Base-by-base conservation (phyloP, 169 alveolate genomes). In the Babesia gibsoni region DNA sequence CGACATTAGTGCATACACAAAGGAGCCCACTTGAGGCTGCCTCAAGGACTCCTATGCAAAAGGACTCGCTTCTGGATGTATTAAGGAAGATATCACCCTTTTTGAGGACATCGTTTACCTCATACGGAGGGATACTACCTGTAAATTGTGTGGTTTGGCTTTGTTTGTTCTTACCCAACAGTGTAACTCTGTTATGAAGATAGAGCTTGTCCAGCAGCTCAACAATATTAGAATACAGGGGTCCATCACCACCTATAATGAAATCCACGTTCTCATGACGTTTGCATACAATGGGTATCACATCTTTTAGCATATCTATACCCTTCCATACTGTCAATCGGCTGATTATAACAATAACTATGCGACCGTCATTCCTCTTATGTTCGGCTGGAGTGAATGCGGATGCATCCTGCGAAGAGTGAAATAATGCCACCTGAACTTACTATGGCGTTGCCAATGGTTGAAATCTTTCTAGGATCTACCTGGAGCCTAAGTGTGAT, bases 21-120 rank as follows among this genome's bases (percentile, higher is more conserved):
- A 94, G 87, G 22, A 98, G 85, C 6, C 99, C 99, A 48, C 99
- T 95, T n/a, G 98, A 93, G 16, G 99, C 99, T 22, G 99, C 99
- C 83, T 98, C 99, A 22, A 78, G 61, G 4, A 59, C 94, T 27
- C 99, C 99, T n/a, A 97, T 97, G 83, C 99, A 96, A 90, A 98
- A 97, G 6, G 99, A 98, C 84, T 97, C 99, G 6, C 99, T 96
- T 63, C 96, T 91, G 27, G 99, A 96, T 49, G 99, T 90, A 86
- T 96, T 97, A 66, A 98, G 92, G 91, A 97, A 98, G 30, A 98
- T 97, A 80, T 97, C 98, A 0, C 99, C 99, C 78, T 94, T 80
- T 49, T 93, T 96, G 52, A 97, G 91, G 20, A 96, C 95, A 73
- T 92, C 91, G 74, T 97, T 84, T 12, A 97, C 99, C 54, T 96